A percentile compares a stretch with the other conserved stretches of the same genome.
Conservation (phyloP, 208 protist genomes). For the Acanthamoeba healyi region DNA sequence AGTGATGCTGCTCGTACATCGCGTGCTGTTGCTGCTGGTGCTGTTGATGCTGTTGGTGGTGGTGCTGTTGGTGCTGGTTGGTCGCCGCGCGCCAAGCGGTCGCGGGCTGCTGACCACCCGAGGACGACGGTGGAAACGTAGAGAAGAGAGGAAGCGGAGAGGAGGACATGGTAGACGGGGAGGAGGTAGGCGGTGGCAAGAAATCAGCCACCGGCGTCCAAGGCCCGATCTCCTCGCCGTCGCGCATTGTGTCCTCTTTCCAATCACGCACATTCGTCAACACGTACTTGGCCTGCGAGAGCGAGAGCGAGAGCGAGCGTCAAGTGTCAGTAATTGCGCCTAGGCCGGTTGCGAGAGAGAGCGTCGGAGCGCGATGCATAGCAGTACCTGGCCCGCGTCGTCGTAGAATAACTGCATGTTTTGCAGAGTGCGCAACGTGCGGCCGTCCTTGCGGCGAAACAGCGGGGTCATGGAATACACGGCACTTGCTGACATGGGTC, state of each 20-base stretch:
- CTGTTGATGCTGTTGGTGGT: too few species aligned
- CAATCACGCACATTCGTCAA: neutral
- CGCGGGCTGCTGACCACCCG: neutral
- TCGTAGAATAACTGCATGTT: conserved; percentile 17
- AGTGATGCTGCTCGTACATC: too few species aligned
- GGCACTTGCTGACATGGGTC: neutral
- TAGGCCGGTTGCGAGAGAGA: neutral
- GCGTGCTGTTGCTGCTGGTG: too few species aligned
- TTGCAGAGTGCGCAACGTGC: neutral
- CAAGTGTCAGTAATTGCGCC: too few species aligned
- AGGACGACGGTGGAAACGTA: neutral
- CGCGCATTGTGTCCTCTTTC: neutral
- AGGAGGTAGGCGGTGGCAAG: neutral
- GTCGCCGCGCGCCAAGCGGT: neutral
- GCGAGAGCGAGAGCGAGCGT: too few species aligned
- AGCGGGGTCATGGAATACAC: neutral
- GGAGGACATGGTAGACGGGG: neutral
- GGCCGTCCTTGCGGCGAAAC: neutral
- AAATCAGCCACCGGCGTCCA: neutral
- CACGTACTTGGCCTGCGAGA: neutral
- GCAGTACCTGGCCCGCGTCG: neutral
- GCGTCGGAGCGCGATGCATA: neutral
- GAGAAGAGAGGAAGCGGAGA: neutral
- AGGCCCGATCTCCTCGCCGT: neutral
- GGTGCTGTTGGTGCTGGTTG: too few species aligned